These are phyloP conservation scores for Hymenochaete sp. DNA, from an alignment of 1,284 basidiomycete genomes.

Conservation along the genomic window DNA sequence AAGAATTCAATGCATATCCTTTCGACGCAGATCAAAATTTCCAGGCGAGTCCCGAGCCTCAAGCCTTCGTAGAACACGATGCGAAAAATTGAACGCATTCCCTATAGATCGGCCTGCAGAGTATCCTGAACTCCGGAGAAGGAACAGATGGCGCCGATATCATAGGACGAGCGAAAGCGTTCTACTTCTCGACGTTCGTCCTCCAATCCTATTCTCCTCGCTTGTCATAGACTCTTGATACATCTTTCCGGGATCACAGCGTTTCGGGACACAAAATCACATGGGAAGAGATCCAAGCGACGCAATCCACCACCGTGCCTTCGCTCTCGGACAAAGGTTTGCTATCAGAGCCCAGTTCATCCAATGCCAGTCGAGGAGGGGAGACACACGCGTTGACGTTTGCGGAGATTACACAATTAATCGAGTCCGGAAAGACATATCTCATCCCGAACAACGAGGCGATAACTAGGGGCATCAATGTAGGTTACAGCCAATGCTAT, in stretches of 20 bases:
- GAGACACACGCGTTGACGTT: conserved; percentile 44
- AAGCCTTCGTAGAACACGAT: not conserved
- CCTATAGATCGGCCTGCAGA: conserved; percentile 11
- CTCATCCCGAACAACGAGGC: conserved; percentile 68
- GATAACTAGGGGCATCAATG: conserved; percentile 56
- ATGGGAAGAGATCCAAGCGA: conserved; percentile 16
- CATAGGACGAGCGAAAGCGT: conserved; percentile 20
- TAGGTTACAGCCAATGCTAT: conserved; percentile 25
- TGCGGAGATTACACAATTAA: conserved; percentile 56
- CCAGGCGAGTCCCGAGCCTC: conserved; percentile 1
- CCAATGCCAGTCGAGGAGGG: not conserved
- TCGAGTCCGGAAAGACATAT: conserved; percentile 60
- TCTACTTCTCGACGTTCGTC: conserved; percentile 20
- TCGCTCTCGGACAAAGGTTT: not conserved
- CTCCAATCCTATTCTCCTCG: not conserved
- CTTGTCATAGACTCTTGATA: not conserved
- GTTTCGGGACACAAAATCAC: conserved; percentile 15
- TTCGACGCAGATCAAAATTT: conserved; percentile 16
- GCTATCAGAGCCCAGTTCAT: not conserved
- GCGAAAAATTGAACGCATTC: not conserved
- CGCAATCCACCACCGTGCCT: not conserved
- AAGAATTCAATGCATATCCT: conserved; percentile 11
- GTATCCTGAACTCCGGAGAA: conserved; percentile 5
- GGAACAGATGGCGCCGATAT: conserved; percentile 9
- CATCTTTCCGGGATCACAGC: conserved; percentile 6